Evolutionary conservation across 257 asterid species (phyloP), one percentile per base, ranked within the genome.

Genomic region (Leonotis leonurus): DNA sequence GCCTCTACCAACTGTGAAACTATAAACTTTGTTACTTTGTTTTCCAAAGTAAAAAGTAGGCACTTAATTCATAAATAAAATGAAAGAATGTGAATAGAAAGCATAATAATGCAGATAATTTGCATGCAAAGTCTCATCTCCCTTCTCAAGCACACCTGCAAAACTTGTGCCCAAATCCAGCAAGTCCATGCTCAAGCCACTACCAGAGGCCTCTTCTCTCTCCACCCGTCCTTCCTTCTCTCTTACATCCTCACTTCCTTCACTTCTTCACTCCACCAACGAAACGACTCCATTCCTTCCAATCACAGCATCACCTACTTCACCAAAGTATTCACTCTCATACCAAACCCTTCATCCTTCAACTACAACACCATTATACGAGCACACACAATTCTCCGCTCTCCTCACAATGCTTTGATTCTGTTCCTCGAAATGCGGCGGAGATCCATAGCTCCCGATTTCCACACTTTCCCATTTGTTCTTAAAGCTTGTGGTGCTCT

Each of bases 331-430:
- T 91, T 91, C 81, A 58, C 39, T 56, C 85, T 64, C 77, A 86
- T 86, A 39, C 81, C 73, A 6, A 44, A 32, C 22, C 97, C 90
- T 12, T 76, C 95, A 9, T 26, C 90, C 24, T 83, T 82, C 82
- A 70, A 77, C 75, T 86, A 72, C 81, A 91, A 86, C 59, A 56
- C 75, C 62, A 54, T 91, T 43, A 86, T 88, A 67, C 74, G 97
- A 21, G 87, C 88, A 3, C 83, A 79, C 50, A 69, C 87, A 32
- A 78, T 78, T 54, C 82, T 81, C 41, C 70, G 74, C 45, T 70
- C 71, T 55, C 92, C 97, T 8, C 44, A 16, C 3, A 58, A 58
- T 4, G 89, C 95, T 43, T 30, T 84, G 17, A 1, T 2, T 14
- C 75, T 74, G 22, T 82, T 74, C 66, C 13, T 59, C 59, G 62